These are phyloP conservation scores for Colletotrichum sublineola DNA, from an alignment of 2,329 filamentous ascomycete genomes.

Conservation along the genomic window DNA sequence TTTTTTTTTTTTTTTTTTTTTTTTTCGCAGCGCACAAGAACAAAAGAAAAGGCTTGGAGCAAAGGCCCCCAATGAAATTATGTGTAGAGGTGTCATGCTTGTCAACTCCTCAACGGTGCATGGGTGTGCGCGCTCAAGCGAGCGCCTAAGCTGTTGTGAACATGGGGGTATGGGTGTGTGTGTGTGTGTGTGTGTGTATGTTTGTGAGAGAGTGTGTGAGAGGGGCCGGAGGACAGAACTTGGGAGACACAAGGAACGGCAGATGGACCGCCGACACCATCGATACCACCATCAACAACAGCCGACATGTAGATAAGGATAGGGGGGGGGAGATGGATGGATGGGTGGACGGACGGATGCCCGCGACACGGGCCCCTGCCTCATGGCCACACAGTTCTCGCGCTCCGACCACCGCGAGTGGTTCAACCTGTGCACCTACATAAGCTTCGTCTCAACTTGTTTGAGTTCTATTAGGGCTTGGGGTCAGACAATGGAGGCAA, in stretches of 20 bases:
- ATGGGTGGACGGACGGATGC: too few species aligned
- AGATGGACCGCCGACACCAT: background rate
- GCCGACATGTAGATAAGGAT: too few species aligned
- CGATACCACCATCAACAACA: background rate
- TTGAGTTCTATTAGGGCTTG: conserved; percentile 40
- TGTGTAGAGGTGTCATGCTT: conserved; percentile 25
- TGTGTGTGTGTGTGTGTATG: background rate
- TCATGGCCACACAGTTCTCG: conserved; percentile 27
- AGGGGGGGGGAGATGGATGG: background rate
- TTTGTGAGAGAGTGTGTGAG: background rate
- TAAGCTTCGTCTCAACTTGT: conserved; percentile 42
- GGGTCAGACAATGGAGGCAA: conserved; percentile 33
- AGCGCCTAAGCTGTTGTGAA: background rate
- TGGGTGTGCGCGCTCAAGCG: too few species aligned
- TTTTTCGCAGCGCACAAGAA: background rate
- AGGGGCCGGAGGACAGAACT: conserved; percentile 4
- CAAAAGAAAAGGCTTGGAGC: background rate
- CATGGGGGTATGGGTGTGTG: background rate
- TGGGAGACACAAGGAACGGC: conserved; percentile 4
- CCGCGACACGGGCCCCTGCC: conserved; percentile 33
- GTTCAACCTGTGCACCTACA: conserved; percentile 35
- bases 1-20: too few species aligned
- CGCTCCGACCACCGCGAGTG: conserved; percentile 10
- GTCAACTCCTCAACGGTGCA: conserved; percentile 20
- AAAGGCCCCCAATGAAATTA: conserved; percentile 17